Evolutionary conservation across 495 filamentous ascomycete genomes (phyloP), one percentile per base, ranked within the genome.

Genomic region (Friedmanniomyces simplex): DNA sequence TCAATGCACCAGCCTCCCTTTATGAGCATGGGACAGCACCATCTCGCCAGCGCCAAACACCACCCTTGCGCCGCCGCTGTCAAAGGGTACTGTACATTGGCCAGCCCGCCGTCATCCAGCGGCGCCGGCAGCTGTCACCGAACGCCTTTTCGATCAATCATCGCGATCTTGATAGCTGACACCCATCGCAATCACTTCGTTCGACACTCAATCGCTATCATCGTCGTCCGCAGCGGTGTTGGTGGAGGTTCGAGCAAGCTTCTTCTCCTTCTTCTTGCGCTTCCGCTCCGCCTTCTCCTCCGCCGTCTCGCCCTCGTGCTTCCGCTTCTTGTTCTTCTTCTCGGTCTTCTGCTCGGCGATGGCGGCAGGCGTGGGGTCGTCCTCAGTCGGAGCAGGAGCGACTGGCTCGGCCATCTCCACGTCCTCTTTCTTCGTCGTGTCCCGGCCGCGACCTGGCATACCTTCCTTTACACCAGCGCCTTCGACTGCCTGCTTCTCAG

Each of bases 391-490:
- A 14, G 49, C 63, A 4, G 72, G 55, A 47, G 70, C 55, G 21
- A 68, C 57, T 20, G 75, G 61, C 20, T 74, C 69, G 2, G 73
- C 64, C 43, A 67, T 58, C 11, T 67, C 55, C 45, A 72, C 67
- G 8, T 79, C 75, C 20, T 71, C 64, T 54, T 69, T 69, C 16
- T 66, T 42, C 18, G 69, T 65, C 26, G 69, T 72, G 58, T 78
- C 75, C 71, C 47, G 75, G 55, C 37, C 56, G 48, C 1, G 53
- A n/a, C 57, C 61, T 1, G 61, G 57, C 7, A 55, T 53, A 12
- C 57, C 57, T 30, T 63, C 61, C 50, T 63, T 59, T 8, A 63
- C 57, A 24, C 63, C 56, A n/a, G 58, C 53, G 21, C 57, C 60
- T 13, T 55, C 61, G 21, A 32, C 26, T 0, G 50, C 61, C 50